Conservation (phyloP, 345 rosid species). For the Hibiscus trionum region DNA sequence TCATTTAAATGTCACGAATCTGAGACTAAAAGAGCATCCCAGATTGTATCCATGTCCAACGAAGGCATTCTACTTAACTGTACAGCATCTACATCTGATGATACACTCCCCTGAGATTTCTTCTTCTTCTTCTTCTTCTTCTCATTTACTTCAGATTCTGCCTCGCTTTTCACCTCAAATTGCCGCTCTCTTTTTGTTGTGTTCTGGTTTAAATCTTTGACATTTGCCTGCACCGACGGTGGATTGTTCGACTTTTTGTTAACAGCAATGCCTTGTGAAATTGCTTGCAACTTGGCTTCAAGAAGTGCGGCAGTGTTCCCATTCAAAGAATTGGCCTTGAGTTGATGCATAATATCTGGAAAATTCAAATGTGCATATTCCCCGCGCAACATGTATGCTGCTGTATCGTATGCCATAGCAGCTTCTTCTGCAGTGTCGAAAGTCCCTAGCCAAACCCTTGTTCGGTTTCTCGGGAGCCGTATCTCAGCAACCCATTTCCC, state of each 20-base stretch:
- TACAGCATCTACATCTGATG: conserved; percentile 51
- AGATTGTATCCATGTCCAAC: conserved; percentile 89
- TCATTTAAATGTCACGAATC: conserved; percentile 34
- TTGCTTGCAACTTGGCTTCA: conserved; percentile 59
- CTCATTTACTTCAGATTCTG: conserved; percentile 19
- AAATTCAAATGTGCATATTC: conserved; percentile 86
- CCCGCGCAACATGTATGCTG: conserved; percentile 80
- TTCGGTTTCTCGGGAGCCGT: conserved; percentile 81
- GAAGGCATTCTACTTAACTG: conserved; percentile 97
- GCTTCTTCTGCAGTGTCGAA: conserved; percentile 93
- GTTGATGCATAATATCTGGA: conserved; percentile 59
- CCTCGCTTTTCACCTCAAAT: conserved; percentile 22
- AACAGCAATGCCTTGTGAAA: conserved; percentile 34
- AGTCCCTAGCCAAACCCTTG: conserved; percentile 97
- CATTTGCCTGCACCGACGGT: conserved; percentile 5
- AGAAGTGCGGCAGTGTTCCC: conserved; percentile 53
- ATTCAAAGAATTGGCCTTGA: conserved; percentile 37
- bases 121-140: not conserved
- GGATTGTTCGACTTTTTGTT: conserved; percentile 17
- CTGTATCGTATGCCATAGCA: conserved; percentile 85
- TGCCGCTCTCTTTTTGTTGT: conserved; percentile 30
- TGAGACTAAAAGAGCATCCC: conserved; percentile 81
- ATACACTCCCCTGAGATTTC: conserved; percentile 18
- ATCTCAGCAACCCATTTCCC: conserved; percentile 99
- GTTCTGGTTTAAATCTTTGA: conserved; percentile 12